Evolutionary conservation across 2,329 filamentous ascomycete species (phyloP).

Genomic region (Calonectria henricotiae): DNA sequence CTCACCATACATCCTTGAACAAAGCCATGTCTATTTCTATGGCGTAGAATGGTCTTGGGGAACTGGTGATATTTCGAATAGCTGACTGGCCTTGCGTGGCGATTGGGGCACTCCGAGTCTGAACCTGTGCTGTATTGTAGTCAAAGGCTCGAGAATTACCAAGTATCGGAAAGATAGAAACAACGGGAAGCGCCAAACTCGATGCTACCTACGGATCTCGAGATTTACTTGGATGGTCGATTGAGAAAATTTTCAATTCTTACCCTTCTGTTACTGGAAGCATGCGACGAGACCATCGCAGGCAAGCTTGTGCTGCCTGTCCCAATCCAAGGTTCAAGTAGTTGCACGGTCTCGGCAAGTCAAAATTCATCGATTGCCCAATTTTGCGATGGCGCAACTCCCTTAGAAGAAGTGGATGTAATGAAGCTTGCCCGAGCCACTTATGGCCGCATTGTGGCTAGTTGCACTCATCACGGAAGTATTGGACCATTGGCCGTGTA

Average conservation of each 20-base stretch:
- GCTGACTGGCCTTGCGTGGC: no score
- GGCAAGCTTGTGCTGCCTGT: neutral
- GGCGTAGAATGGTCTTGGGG: no score
- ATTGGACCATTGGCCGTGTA: slow-evolving; percentile 10
- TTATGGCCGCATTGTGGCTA: neutral
- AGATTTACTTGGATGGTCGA: slow-evolving; percentile 4
- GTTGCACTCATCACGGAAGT: neutral
- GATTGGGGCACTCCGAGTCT: no score
- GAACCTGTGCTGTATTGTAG: no score
- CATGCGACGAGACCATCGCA: neutral
- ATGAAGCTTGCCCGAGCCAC: neutral
- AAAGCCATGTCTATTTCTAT: no score
- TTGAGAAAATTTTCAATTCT: neutral
- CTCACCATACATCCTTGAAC: no score
- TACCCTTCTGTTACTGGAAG: neutral
- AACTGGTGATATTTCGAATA: no score
- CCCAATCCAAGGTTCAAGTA: slow-evolving; percentile 3
- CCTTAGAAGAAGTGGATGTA: neutral
- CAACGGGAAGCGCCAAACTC: no score
- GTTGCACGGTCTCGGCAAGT: slow-evolving; percentile 15
- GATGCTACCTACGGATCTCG: neutral
- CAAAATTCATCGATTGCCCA: slow-evolving; percentile 1
- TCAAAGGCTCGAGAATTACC: no score
- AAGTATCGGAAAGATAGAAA: no score
- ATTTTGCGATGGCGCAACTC: neutral